Evolutionary conservation across 306 rosid genomes (phyloP), one percentile per base, ranked within the genome.

Genomic region (Cicer cuneatum): DNA sequence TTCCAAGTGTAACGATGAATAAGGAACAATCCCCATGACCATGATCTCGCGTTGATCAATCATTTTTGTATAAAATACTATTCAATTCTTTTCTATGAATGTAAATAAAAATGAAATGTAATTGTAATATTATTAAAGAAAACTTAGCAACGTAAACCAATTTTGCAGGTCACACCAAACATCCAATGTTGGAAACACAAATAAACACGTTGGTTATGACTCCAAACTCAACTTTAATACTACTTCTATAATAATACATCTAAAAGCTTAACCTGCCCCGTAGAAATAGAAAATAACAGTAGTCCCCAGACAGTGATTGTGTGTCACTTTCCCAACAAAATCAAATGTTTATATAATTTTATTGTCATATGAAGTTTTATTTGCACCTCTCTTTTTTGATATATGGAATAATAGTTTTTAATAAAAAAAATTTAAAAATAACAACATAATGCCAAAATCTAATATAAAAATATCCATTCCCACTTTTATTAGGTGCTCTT

Each of bases 401-500:
- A 41, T 10, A 63, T 15, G 4, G 15, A 41, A 16, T 41, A 46
- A 51, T 43, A 45, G 4, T 54, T 7, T 4, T 49, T 5, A 1
- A 1, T 49, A 14, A 21, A 38, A 2, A 39, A 38, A 39, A 8
- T 0, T 39, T 9, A 14, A 8, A 12, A 66, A 3, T 21, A 12
- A 35, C 12, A 24, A 15, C 58, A 64, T 66, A 40, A 45, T 66
- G 42, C 33, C 35, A 43, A 66, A 65, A 45, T 45, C 24, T 66
- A 33, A 14, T 40, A 49, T 35, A 49, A 48, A 49, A 48, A 69
- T 49, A 15, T 69, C 18, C 62, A 69, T 16, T 37, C 35, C 33
- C 73, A 83, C 80, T 71, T 73, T 73, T 41, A 66, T 42, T 73
- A 66, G 78, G 78, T 78, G 78, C 75, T 45, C 18, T 81, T 72